Base-by-base conservation (phyloP, 305 asterid genomes). In the Fraxinus baroniana region DNA sequence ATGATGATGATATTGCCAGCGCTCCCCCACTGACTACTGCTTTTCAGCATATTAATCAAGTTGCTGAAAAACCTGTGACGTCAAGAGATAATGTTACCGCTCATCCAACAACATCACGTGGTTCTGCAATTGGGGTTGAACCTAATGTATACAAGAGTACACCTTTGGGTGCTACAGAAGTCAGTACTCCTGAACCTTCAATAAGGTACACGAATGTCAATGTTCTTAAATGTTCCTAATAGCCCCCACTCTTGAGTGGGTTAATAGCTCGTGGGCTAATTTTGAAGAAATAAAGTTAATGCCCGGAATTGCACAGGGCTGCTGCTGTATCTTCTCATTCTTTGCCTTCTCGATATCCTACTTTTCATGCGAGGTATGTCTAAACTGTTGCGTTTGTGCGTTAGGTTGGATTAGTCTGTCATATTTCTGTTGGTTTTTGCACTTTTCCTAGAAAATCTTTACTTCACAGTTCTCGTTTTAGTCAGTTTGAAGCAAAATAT, bases 311-410 rank as follows among this genome's bases (percentile, higher is more conserved):
- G 83, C 55, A 78, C 91, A 95, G 99, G 93, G 81, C 92, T 84
- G 91, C 91, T 84, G 83, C 86, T 78, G 86, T 77, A 41, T 89
- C 94, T 76, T 90, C 91, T 74, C 84, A 81, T 78, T 74, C 93
- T 46, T 79, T 89, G 41, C 92, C 93, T 71, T 88, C 93, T 71
- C 89, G 90, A 78, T 88, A 87, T 84, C 99, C 99, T 83, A 94
- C 97, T 75, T 96, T 81, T 87, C 97, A 92, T 85, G 99, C 98
- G 49, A 94, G 98, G 99, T 96, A 28, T 85, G 79, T 49, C 71
- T 39, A 52, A 76, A 55, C 77, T 15, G n/a, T 32, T 55, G 44
- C 75, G 26, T 76, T 78, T 18, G 62, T 62, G 60, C 44, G 44
- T 35, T 35, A 66, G 46, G 22, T 82, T 81, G 78, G 62, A 32